Evolutionary conservation across 2,329 filamentous ascomycete genomes (phyloP), one percentile per base, ranked within the genome.

Genomic region (Coccinonectria pachysandricola): DNA sequence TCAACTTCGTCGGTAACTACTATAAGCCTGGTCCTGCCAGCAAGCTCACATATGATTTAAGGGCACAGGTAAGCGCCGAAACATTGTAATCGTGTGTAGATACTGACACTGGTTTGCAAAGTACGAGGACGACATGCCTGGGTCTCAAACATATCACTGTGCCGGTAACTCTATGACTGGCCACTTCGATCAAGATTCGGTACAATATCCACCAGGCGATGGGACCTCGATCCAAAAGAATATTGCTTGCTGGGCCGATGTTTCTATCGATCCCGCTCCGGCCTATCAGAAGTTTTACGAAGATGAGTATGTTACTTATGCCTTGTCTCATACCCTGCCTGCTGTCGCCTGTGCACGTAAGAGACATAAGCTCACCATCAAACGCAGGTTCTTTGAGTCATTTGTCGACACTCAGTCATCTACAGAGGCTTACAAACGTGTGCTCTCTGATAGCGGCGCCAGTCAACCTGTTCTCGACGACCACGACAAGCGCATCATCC

Each of bases 371-470:
- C n/a, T n/a, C n/a, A n/a, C n/a, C n/a, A n/a, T n/a, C n/a, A n/a
- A 8, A 8, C n/a, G 7, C 11, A 34, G 34, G 7, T 54, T 53
- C 30, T 53, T 53, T 26, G 40, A 47, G 21, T 35, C 48, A 5
- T 35, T 42, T 17, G 45, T 52, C 7, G 37, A 43, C 4, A 52
- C 47, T 0, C 48, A 53, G 19, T 13, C 39, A 7, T 45, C 49
- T 2, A 47, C 39, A 2, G 50, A 54, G 18, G 50, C 50, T 5
- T 54, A 52, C 36, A 54, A 54, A 24, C 46, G 44, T 11, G 51
- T 54, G 1, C 38, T 53, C 12, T 52, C 48, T 14, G 50, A 53
- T 31, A 39, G 40, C 4, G 51, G 51, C 10, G 50, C 35, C 8
- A 43, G 39, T 9, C 46, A 49, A 23, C 51, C 51, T 3, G 39